phyloP scores from a whole-genome alignment of 2,329 filamentous ascomycete species.

The Fusarium beomiforme region DNA sequence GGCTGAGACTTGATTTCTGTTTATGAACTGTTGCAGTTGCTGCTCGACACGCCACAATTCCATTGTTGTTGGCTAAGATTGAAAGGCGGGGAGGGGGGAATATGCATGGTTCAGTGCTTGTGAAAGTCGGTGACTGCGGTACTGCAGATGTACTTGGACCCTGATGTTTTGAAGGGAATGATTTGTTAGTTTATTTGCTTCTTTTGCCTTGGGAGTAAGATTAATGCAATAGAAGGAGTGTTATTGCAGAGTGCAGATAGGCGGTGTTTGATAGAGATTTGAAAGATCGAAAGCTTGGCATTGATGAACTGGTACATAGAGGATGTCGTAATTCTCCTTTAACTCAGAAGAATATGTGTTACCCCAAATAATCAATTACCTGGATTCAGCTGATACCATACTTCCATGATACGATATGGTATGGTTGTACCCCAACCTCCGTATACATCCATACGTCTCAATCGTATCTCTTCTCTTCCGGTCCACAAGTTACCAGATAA shows the following conservation, averaged over 20 bases:
- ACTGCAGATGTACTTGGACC: neutral
- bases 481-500: neutral
- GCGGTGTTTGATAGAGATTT: neutral
- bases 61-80: neutral
- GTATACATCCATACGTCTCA: neutral
- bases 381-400: neutral
- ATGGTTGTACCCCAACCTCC: neutral
- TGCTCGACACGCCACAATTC: slow-evolving; percentile 18
- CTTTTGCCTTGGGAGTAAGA: neutral
- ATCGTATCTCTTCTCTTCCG: neutral
- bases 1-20: neutral
- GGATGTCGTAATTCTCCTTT: neutral
- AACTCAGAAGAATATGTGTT: neutral
- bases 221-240: neutral
- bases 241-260: neutral
- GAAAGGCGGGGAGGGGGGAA: neutral
- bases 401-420: neutral
- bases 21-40: slow-evolving; percentile 3
- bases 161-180: neutral
- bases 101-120: slow-evolving; percentile 6
- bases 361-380: neutral
- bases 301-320: neutral
- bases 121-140: neutral
- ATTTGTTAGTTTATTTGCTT: neutral
- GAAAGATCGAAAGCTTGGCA: neutral